These are phyloP conservation scores for Solanum appendiculatum DNA, from an alignment of 257 asterid species.

Conservation along the genomic window DNA sequence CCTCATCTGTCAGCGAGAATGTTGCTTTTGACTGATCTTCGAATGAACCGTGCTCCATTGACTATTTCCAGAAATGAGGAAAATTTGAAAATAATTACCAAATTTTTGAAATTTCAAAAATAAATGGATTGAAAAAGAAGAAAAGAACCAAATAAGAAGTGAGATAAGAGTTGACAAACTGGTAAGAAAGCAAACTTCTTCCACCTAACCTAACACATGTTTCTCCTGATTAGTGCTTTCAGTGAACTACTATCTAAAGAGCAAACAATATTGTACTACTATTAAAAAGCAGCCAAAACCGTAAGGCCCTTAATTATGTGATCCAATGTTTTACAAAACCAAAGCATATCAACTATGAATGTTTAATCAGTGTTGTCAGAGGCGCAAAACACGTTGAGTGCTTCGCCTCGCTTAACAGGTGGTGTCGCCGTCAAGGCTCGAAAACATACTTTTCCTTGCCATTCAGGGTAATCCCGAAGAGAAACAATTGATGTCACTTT, in stretches of 20 bases:
- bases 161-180: background rate
- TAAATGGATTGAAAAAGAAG: background rate
- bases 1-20: conserved; percentile 71
- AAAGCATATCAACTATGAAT: background rate
- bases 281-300: background rate
- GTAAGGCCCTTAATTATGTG: background rate
- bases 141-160: background rate
- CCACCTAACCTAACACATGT: background rate
- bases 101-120: background rate
- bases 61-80: conserved; percentile 5
- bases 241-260: background rate
- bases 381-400: background rate
- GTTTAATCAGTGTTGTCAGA: background rate
- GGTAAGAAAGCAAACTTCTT: background rate
- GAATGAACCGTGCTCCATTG: conserved; percentile 61
- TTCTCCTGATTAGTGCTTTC: background rate
- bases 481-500: background rate
- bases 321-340: background rate
- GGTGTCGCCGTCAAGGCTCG: background rate
- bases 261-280: background rate
- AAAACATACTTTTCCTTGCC: background rate
- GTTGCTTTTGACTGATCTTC: conserved; percentile 67
- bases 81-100: background rate
- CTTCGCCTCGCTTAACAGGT: background rate
- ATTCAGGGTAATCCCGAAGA: background rate